Evolutionary conservation across 441 rosid species (phyloP).

Genomic region (Hura crepitans): DNA sequence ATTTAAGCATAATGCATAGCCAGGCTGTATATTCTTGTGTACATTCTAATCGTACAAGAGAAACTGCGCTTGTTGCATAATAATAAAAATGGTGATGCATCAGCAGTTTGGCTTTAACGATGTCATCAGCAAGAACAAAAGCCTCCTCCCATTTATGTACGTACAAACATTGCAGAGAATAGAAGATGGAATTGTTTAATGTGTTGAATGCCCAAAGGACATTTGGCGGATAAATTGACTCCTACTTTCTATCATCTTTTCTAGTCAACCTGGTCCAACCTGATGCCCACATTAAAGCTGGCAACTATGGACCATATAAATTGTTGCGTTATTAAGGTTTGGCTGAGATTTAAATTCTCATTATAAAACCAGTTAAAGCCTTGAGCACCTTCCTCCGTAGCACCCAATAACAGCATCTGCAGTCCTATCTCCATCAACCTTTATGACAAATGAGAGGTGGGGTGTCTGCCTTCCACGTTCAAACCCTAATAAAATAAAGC

Average conservation of each 20-base stretch:
- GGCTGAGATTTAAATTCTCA: no score
- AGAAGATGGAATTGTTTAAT: no score
- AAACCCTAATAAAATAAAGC: neutral
- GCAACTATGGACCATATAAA: neutral
- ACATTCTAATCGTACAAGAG: neutral
- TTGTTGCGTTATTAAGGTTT: neutral
- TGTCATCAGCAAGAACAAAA: no score
- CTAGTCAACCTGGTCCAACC: conserved; percentile 23
- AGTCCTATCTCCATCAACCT: conserved; percentile 18
- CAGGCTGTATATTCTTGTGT: conserved; percentile 25
- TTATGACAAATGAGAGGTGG: conserved; percentile 17
- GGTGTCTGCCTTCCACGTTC: conserved; percentile 8
- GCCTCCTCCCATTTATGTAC: no score
- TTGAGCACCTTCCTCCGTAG: no score
- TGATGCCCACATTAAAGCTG: conserved; percentile 13
- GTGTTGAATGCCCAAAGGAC: neutral
- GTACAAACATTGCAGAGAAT: no score
- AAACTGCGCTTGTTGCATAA: no score
- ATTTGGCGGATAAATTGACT: conserved; percentile 6
- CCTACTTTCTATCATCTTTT: neutral
- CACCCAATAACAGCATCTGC: conserved; percentile 9
- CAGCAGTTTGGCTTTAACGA: no score
- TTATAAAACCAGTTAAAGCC: neutral
- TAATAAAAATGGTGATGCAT: no score
- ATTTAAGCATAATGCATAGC: conserved; percentile 10